Evolutionary conservation across 2,329 filamentous ascomycete genomes (phyloP).

Genomic region (Exophiala bonariae): DNA sequence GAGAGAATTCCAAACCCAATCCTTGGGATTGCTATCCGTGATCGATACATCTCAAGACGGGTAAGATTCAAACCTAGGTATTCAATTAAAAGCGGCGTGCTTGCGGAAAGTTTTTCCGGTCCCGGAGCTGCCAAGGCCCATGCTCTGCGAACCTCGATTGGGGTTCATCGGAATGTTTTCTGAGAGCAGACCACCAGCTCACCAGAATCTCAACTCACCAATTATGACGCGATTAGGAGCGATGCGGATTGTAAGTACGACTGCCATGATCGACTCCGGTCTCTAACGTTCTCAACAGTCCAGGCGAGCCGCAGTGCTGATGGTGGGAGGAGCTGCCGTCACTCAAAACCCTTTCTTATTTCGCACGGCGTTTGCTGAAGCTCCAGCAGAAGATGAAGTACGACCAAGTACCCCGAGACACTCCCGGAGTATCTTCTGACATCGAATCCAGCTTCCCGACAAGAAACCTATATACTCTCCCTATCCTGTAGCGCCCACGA

Average conservation of each 20-base stretch:
- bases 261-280: neutral
- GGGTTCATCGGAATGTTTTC: conserved; percentile 8
- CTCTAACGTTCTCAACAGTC: conserved; percentile 16
- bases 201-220: conserved; percentile 3
- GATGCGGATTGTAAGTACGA: conserved; percentile 22
- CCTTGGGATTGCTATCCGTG: too few species aligned
- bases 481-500: conserved; percentile 12
- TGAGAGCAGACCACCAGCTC: conserved; percentile 4
- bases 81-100: neutral
- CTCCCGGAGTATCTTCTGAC: conserved; percentile 7
- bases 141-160: conserved; percentile 1
- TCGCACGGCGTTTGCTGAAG: conserved; percentile 44
- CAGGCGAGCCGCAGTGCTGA: conserved; percentile 18
- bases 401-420: conserved; percentile 12
- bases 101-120: neutral
- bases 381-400: conserved; percentile 37
- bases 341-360: conserved; percentile 34
- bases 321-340: conserved; percentile 21
- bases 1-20: too few species aligned
- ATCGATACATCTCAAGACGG: too few species aligned
- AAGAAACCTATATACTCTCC: conserved; percentile 46
- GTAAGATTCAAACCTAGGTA: too few species aligned
- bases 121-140: conserved; percentile 5
- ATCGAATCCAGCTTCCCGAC: conserved; percentile 24
- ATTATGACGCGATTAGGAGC: conserved; percentile 21